phyloP scores from a whole-genome alignment of 176 grass and related monocot genomes.

The Oryza punctata region DNA sequence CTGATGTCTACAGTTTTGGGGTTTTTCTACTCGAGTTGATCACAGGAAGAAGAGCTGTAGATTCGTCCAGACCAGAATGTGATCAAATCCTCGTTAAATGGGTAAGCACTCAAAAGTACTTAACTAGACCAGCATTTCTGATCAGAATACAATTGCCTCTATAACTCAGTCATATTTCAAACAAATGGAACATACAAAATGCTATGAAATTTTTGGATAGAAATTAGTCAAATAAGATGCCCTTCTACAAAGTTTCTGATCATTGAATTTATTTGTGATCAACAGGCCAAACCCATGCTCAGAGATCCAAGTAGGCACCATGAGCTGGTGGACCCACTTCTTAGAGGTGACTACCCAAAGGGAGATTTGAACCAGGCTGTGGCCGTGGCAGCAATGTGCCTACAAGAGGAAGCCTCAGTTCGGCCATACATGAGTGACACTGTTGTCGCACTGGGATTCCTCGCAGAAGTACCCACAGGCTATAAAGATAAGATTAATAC shows the following conservation, averaged over 20 bases:
- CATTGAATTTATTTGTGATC: slow-evolving; percentile 37
- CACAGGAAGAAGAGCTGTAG: slow-evolving; percentile 78
- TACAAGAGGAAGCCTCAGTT: slow-evolving; percentile 72
- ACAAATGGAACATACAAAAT: slow-evolving; percentile 30
- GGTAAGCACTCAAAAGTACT: slow-evolving; percentile 46
- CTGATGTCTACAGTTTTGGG: slow-evolving; percentile 88
- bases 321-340: slow-evolving; percentile 74
- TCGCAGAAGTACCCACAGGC: slow-evolving; percentile 39
- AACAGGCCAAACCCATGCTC: slow-evolving; percentile 70
- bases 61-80: slow-evolving; percentile 47
- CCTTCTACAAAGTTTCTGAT: slow-evolving; percentile 8
- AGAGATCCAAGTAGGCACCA: slow-evolving; percentile 57
- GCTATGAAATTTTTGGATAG: neutral
- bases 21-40: slow-evolving; percentile 87
- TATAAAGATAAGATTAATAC: slow-evolving; percentile 26
- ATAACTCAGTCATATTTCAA: neutral
- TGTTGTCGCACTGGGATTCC: slow-evolving; percentile 62
- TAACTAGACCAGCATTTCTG: slow-evolving; percentile 4
- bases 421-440: slow-evolving; percentile 83
- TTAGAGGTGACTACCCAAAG: slow-evolving; percentile 67
- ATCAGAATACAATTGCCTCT: neutral
- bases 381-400: slow-evolving; percentile 77
- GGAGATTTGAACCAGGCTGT: slow-evolving; percentile 69
- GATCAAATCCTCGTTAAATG: slow-evolving; percentile 83
- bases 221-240: slow-evolving; percentile 5